phyloP scores from a whole-genome alignment of 2,329 filamentous ascomycete genomes.

The Neofusicoccum kwambonambiense region DNA sequence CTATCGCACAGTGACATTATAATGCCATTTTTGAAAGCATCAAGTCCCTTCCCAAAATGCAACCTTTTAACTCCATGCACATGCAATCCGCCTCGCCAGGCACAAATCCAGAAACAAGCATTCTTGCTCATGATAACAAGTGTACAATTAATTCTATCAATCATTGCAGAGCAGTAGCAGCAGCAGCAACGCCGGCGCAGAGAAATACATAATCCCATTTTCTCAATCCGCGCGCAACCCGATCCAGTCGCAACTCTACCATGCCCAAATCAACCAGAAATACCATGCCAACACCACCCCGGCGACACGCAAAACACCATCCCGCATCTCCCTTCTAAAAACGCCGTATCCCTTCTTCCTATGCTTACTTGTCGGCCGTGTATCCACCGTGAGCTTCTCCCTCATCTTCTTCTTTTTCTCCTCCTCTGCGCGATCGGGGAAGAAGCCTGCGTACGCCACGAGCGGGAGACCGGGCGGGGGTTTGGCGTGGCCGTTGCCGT shows the following conservation, averaged over 20 bases:
- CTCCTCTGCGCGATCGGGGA: constrained; percentile 27
- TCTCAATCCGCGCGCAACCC: background rate
- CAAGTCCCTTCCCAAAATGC: no score
- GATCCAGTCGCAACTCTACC: background rate
- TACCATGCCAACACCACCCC: constrained; percentile 66
- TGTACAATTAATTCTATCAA: no score
- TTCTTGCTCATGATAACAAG: no score
- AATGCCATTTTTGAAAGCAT: no score
- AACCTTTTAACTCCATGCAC: no score
- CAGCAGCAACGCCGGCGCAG: no score
- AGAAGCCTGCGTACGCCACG: constrained; percentile 45
- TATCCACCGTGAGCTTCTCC: constrained; percentile 30
- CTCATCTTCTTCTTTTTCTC: constrained; percentile 31
- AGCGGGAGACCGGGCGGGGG: constrained; percentile 27
- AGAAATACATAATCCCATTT: background rate
- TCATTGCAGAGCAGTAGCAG: no score
- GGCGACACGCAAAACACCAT: constrained; percentile 60
- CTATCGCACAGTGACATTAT: no score
- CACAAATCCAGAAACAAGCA: no score
- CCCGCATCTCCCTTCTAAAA: constrained; percentile 61
- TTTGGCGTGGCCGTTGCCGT: constrained; percentile 9
- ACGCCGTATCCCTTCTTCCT: constrained; percentile 42
- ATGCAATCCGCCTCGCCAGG: no score
- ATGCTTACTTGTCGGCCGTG: constrained; percentile 23
- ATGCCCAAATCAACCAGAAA: constrained; percentile 60